Base-by-base conservation (phyloP, 208 protist species). In the Paratrypanosoma confusum region DNA sequence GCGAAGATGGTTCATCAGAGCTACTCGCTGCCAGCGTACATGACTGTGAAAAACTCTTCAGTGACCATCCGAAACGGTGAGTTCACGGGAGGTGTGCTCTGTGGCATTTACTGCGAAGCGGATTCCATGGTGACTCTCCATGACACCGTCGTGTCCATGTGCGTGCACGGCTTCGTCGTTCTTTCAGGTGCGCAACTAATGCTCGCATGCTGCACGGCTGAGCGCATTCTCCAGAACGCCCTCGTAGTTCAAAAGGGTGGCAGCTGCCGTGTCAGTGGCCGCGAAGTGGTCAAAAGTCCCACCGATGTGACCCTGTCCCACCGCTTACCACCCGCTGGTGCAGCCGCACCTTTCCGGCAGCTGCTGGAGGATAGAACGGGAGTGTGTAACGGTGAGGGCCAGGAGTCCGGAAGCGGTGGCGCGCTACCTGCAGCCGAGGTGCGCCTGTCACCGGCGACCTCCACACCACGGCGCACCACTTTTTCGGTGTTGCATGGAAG, bases 181-280 rank as follows among this genome's bases (percentile, higher is more conserved):
- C 43, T 69, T 5, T 23, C 27, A 7, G 67, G 71, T 1, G 66
- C 67, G n/a, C 67, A 72, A 25, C 34, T 80, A 44, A 68, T 62
- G 45, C 41, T 80, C n/a, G 47, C 47, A 3, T 58, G 66, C 47
- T 67, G 61, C 16, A 10, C 13, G 10, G 44, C 73, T 14, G 27
- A 45, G 33, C 28, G 61, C 41, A 25, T 58, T 8, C 35, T 57
- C 20, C 50, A 49, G 24, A 53, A 67, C 42, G 58, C 76, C 0
- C 39, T 85, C 5, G 56, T 78, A 4, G 71, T 85, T 21, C 71
- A 67, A 33, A 41, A 32, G 29, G 76, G 76, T 8, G 76, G 55
- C 3, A 48, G 66, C 10, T 63, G 28, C 1, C 38, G 53, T 6
- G 45, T 61, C 5, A 52, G 23, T 23, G n/a, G n/a, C n/a, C n/a